Percentiles rank a stretch among this genome's conserved stretches.
Conservation (phyloP, 2,329 filamentous ascomycete genomes). For the Beauveria rudraprayagi region DNA sequence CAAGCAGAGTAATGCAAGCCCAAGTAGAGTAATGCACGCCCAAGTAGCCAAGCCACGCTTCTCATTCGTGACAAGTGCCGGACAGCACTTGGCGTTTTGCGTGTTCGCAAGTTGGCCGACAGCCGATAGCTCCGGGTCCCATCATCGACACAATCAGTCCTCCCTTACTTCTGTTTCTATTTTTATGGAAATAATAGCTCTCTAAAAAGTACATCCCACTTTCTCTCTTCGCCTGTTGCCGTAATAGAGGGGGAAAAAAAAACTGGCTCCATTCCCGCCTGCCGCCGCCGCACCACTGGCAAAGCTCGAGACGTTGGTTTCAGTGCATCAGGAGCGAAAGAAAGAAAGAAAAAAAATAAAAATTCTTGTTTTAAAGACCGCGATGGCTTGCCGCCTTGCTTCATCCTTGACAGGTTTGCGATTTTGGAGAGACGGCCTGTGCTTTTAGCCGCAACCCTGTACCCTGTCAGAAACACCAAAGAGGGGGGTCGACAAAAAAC, state of each 20-base stretch:
- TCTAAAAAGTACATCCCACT: too few relatives aligned
- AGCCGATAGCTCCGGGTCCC: neutral
- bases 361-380: neutral
- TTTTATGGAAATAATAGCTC: neutral
- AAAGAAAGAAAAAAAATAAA: neutral
- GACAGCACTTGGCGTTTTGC: neutral
- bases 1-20: too few relatives aligned
- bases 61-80: neutral
- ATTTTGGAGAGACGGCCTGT: slow-evolving; percentile 4
- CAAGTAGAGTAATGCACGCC: too few relatives aligned
- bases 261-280: neutral
- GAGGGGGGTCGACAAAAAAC: neutral
- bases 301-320: neutral
- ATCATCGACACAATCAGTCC: neutral
- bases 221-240: neutral
- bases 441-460: neutral
- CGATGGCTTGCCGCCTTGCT: neutral
- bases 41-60: too few relatives aligned
- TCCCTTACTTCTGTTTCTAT: neutral
- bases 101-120: neutral
- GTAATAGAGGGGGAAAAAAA: neutral
- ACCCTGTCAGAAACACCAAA: neutral
- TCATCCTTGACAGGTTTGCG: neutral
- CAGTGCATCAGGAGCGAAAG: neutral
- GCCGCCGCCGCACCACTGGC: neutral